These are phyloP conservation scores for Geotrichum fermentans DNA, from an alignment of 1,139 yeast genomes.

Conservation along the genomic window DNA sequence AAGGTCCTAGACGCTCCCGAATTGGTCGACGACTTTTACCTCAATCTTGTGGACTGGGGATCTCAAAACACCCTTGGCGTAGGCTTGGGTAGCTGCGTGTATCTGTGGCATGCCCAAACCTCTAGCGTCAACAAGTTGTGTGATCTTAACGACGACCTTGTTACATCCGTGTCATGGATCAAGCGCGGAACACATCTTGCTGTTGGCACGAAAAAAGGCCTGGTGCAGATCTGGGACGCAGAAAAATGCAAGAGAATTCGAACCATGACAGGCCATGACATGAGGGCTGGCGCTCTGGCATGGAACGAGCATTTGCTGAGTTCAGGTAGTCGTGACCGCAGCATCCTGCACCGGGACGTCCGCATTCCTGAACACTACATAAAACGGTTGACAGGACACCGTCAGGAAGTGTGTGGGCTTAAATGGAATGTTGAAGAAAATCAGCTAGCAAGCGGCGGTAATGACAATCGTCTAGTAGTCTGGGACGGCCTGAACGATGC, in stretches of 20 bases:
- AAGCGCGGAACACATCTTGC: constrained; percentile 81
- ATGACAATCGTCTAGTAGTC: constrained; percentile 62
- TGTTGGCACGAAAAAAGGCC: constrained; percentile 80
- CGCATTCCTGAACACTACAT: constrained; percentile 80
- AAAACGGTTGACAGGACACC: constrained; percentile 65
- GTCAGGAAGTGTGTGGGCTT: constrained; percentile 94
- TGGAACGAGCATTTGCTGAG: constrained; percentile 91
- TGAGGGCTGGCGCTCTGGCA: constrained; percentile 79
- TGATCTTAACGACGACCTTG: constrained; percentile 58
- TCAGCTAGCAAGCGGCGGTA: constrained; percentile 82
- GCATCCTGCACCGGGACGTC: constrained; percentile 86
- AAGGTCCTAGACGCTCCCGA: constrained; percentile 96
- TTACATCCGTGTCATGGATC: constrained; percentile 88
- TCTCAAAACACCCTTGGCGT: constrained; percentile 83
- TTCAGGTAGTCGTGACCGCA: constrained; percentile 82
- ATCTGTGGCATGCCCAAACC: constrained; percentile 83
- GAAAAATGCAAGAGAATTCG: constrained; percentile 77
- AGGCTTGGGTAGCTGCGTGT: constrained; percentile 82
- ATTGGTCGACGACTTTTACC: constrained; percentile 85
- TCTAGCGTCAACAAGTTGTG: constrained; percentile 82
- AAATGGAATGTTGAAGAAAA: constrained; percentile 84
- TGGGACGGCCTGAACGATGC: constrained; percentile 74
- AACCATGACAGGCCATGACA: constrained; percentile 86
- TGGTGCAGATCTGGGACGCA: constrained; percentile 95
- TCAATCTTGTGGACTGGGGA: constrained; percentile 95